Conservation (phyloP, 352 stramenopile species). For the Pythium rishiriense region DNA sequence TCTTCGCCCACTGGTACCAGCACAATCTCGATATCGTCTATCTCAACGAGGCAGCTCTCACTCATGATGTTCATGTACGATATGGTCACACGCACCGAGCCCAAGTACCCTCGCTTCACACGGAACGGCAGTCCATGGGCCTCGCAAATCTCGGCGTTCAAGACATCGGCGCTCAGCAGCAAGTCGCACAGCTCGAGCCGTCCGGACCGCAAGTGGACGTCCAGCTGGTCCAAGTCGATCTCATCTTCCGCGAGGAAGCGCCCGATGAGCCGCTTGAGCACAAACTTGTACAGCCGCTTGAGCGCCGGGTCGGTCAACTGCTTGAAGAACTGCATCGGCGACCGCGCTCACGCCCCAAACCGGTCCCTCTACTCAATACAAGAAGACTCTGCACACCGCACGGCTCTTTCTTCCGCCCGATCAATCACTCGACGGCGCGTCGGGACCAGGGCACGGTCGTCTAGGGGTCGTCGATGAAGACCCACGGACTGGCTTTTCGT, state of each 20-base stretch:
- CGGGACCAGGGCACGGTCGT: too few relatives aligned
- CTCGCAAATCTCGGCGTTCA: conserved; percentile 80
- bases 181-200: conserved; percentile 82
- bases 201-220: conserved; percentile 80
- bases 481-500: too few relatives aligned
- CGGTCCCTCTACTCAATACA: conserved; percentile 19
- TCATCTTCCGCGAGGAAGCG: conserved; percentile 83
- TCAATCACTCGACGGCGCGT: too few relatives aligned
- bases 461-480: too few relatives aligned
- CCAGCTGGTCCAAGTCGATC: conserved; percentile 84
- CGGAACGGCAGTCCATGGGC: conserved; percentile 72
- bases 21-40: conserved; percentile 88
- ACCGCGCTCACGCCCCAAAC: not conserved
- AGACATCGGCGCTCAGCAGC: conserved; percentile 70
- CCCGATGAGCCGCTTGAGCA: conserved; percentile 88
- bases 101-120: conserved; percentile 85
- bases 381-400: too few relatives aligned
- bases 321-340: conserved; percentile 83
- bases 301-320: conserved; percentile 86
- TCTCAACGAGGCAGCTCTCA: conserved; percentile 85
- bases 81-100: conserved; percentile 80
- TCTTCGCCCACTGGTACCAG: conserved; percentile 54
- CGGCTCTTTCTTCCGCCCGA: too few relatives aligned
- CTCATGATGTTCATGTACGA: conserved; percentile 89
- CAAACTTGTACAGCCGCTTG: conserved; percentile 91